Evolutionary conservation across 2,329 filamentous ascomycete species (phyloP), one percentile per base, ranked within the genome.

Genomic region (Bipolaris zeicola): DNA sequence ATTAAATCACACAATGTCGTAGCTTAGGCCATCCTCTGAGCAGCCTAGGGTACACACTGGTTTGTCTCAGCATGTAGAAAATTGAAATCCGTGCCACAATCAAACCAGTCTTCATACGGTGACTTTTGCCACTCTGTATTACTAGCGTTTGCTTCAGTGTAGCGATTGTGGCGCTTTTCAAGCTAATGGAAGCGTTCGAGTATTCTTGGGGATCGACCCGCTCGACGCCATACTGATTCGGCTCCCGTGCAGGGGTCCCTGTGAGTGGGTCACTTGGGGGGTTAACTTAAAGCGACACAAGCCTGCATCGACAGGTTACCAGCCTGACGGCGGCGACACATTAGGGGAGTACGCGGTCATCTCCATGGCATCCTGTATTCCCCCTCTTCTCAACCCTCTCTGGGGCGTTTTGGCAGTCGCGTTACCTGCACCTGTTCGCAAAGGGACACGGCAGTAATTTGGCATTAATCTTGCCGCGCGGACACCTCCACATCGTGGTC

Each of bases 401-500:
- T 11, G 3, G 28, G 28, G 45, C 42, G 5, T 24, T 22, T 16
- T 46, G n/a, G 34, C 42, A 20, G 26, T 31, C 6, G 20, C 18
- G 31, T 24, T 24, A 28, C 33, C 18, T 36, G 20, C 33, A 18
- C 22, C 16, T 26, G 14, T 6, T 52, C 48, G 42, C 43, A 45
- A 18, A 31, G 48, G 49, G 45, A 37, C 48, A 34, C 55, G 28
- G 10, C 10, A 11, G 28, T 13, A 31, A 31, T 10, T 31, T 13
- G 28, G 28, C 28, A 31, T 31, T 31, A 8, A 31, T 31, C 10
- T 31, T 31, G 60, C 60, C 62, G 54, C 62, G 62, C 60, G 60
- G 55, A 31, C 52, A 26, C 49, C 48, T 61, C 50, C 56, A 58
- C 54, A 42, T 42, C 36, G 60, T 60, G 28, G 28, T 31, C 10